These are phyloP conservation scores for Fusarium sarcochroum DNA, from an alignment of 2,329 filamentous ascomycete genomes.

Conservation along the genomic window DNA sequence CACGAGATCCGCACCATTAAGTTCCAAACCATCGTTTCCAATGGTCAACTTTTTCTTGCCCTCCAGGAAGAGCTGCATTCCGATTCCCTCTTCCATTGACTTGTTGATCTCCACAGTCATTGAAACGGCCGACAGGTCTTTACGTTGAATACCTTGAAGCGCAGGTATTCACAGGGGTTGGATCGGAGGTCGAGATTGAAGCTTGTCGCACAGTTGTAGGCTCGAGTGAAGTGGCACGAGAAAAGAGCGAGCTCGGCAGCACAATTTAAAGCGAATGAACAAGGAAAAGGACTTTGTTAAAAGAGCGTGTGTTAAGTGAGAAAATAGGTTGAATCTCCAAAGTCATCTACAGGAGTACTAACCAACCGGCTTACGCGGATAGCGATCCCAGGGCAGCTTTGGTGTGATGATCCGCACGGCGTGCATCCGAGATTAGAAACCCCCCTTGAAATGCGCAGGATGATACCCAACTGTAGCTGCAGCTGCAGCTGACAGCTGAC, in stretches of 20 bases:
- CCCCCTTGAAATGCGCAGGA: slow-evolving; percentile 18
- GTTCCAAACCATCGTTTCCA: slow-evolving; percentile 49
- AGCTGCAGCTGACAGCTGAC: slow-evolving; percentile 14
- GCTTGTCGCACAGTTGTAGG: not conserved
- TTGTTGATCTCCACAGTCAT: slow-evolving; percentile 26
- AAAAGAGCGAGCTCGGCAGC: slow-evolving; percentile 14
- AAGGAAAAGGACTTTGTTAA: not conserved
- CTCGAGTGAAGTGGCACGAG: not conserved
- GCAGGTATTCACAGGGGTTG: slow-evolving; percentile 5
- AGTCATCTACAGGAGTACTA: slow-evolving; percentile 6
- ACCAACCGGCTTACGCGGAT: slow-evolving; percentile 33
- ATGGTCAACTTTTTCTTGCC: slow-evolving; percentile 53
- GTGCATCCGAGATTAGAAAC: slow-evolving; percentile 39
- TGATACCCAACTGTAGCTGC: slow-evolving; percentile 1
- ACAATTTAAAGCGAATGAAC: not conserved
- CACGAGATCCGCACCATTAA: slow-evolving; percentile 53
- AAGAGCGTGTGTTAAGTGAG: slow-evolving; percentile 6
- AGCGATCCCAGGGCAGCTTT: slow-evolving; percentile 10
- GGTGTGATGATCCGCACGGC: slow-evolving; percentile 35
- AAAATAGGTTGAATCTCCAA: not conserved
- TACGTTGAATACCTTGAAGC: slow-evolving; percentile 1
- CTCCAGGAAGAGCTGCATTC: slow-evolving; percentile 50
- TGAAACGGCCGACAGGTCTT: not conserved
- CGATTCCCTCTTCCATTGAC: slow-evolving; percentile 45
- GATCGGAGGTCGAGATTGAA: slow-evolving; percentile 11